Conservation (phyloP, 2,329 filamentous ascomycete species). For the Fusarium cicatricum region DNA sequence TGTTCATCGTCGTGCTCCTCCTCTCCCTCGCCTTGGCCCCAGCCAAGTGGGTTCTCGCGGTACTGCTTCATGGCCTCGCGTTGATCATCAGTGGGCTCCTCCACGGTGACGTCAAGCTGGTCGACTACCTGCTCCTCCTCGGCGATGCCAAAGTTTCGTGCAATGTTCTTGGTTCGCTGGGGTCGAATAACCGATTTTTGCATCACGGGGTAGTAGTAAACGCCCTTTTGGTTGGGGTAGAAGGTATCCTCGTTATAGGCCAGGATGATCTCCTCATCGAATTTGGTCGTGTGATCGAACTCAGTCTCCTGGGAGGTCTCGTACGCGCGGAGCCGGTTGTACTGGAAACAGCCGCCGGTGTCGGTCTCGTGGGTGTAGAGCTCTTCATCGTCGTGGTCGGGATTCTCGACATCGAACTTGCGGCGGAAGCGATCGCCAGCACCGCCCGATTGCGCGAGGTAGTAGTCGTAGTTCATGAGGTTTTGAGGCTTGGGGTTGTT, state of each 20-base stretch:
- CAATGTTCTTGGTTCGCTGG: constrained; percentile 70
- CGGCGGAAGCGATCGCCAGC: constrained; percentile 65
- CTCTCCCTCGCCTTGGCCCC: constrained; percentile 51
- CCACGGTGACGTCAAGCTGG: constrained; percentile 63
- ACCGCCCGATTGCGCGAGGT: constrained; percentile 60
- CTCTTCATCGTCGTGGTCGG: constrained; percentile 60
- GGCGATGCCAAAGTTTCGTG: constrained; percentile 59
- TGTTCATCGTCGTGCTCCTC: constrained; percentile 45
- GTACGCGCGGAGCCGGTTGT: constrained; percentile 69
- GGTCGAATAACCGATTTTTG: constrained; percentile 69
- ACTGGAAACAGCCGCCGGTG: constrained; percentile 63
- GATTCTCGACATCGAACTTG: constrained; percentile 67
- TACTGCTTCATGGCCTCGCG: constrained; percentile 60
- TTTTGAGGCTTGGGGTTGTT: constrained; percentile 65
- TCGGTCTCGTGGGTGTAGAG: constrained; percentile 63
- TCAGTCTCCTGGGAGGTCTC: constrained; percentile 68
- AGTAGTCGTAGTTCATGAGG: constrained; percentile 73
- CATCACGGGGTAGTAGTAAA: constrained; percentile 74
- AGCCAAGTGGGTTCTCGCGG: constrained; percentile 61
- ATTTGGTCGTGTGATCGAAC: constrained; percentile 66
- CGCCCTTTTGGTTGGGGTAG: constrained; percentile 63
- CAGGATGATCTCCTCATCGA: constrained; percentile 69
- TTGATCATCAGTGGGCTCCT: constrained; percentile 64
- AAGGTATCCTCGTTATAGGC: constrained; percentile 63
- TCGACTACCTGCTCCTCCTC: constrained; percentile 63